Evolutionary conservation across 371 early-diverging fungal species (phyloP).

Genomic region (Mucor plumbeus): DNA sequence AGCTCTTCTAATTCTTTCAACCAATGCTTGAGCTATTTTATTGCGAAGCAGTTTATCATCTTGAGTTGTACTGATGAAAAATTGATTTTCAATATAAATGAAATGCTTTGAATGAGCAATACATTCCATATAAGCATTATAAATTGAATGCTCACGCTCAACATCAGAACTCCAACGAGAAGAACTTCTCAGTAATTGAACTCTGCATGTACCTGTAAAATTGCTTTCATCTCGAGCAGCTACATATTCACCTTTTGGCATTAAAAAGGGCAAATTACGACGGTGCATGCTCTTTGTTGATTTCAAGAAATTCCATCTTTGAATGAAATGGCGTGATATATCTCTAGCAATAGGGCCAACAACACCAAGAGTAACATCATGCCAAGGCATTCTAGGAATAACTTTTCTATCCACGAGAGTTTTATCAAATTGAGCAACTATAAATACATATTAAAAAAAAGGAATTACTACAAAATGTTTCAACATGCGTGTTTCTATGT

Average conservation of each 20-base stretch:
- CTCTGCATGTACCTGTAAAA: constrained; percentile 69
- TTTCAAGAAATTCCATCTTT: constrained; percentile 93
- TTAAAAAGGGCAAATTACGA: constrained; percentile 68
- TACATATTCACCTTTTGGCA: constrained; percentile 84
- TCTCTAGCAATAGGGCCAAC: constrained; percentile 84
- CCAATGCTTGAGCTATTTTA: constrained; percentile 65
- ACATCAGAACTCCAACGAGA: constrained; percentile 75
- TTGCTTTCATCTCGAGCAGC: constrained; percentile 70
- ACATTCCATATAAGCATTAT: constrained; percentile 81
- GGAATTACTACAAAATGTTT: not conserved
- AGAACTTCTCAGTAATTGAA: constrained; percentile 73
- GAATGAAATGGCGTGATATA: constrained; percentile 87
- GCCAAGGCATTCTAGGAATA: constrained; percentile 94
- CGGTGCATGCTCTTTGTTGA: constrained; percentile 68
- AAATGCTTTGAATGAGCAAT: constrained; percentile 82
- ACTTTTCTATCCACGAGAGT: constrained; percentile 62
- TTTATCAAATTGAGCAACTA: constrained; percentile 59
- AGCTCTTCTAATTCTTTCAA: constrained; percentile 81
- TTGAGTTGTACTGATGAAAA: constrained; percentile 70
- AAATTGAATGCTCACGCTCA: constrained; percentile 75
- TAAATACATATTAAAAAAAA: not conserved
- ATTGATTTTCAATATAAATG: constrained; percentile 55
- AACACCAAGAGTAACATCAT: constrained; percentile 85
- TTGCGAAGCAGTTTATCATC: constrained; percentile 53
- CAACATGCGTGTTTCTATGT: not conserved